Evolutionary conservation across 2,329 filamentous ascomycete genomes (phyloP).

Genomic region (Epichloe gansuensis): DNA sequence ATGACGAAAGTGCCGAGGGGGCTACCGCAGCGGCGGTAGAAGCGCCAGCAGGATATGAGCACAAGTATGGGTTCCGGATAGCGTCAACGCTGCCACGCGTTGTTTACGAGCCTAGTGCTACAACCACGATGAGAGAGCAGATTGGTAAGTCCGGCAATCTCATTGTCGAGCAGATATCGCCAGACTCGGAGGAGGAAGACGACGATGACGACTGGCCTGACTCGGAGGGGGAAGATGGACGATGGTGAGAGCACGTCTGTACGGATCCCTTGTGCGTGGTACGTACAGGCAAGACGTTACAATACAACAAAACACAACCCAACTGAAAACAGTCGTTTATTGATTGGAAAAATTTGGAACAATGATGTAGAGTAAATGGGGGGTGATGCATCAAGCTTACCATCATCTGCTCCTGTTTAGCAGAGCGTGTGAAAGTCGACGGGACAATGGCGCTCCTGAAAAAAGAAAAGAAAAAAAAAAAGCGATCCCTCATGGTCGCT

Average conservation of each 20-base stretch:
- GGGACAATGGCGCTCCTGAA: too few species aligned
- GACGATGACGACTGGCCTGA: constrained; percentile 11
- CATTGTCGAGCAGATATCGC: constrained; percentile 57
- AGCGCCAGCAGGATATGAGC: constrained; percentile 42
- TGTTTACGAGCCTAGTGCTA: constrained; percentile 58
- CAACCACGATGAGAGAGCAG: constrained; percentile 53
- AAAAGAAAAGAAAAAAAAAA: too few species aligned
- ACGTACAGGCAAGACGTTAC: not conserved
- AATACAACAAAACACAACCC: not conserved
- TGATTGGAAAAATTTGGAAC: too few species aligned
- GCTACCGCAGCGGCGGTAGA: not conserved
- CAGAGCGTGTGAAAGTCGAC: too few species aligned
- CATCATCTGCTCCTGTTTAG: too few species aligned
- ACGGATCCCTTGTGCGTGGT: not conserved
- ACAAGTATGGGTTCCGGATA: constrained; percentile 74
- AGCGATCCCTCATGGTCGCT: too few species aligned
- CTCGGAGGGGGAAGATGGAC: constrained; percentile 8
- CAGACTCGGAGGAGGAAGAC: constrained; percentile 24
- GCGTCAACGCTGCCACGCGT: constrained; percentile 75
- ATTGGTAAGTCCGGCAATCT: constrained; percentile 78
- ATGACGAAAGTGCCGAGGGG: constrained; percentile 6
- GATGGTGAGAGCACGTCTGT: constrained; percentile 9
- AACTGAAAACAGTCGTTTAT: too few species aligned
- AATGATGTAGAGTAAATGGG: too few species aligned
- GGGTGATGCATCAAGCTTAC: too few species aligned